phyloP scores from a whole-genome alignment of 2,329 filamentous ascomycete species.

The Talaromyces amestolkiae region DNA sequence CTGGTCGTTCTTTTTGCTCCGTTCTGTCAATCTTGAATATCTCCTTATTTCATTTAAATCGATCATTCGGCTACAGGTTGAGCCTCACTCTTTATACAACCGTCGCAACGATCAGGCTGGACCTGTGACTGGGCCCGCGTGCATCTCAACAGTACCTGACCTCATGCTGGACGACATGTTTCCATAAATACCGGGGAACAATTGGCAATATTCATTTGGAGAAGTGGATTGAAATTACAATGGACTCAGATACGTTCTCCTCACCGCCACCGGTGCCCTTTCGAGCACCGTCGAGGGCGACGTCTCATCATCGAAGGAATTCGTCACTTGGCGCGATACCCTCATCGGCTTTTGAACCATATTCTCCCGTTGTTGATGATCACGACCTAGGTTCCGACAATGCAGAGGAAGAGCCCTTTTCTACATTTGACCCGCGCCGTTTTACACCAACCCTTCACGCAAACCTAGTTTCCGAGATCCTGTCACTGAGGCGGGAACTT shows the following conservation, averaged over 20 bases:
- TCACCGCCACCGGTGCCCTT: slow-evolving; percentile 71
- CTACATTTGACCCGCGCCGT: slow-evolving; percentile 78
- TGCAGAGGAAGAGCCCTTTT: slow-evolving; percentile 58
- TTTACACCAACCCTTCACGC: slow-evolving; percentile 96
- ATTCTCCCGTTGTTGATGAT: slow-evolving; percentile 38
- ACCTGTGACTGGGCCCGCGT: not conserved
- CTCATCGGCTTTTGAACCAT: slow-evolving; percentile 54
- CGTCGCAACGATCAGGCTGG: slow-evolving; percentile 15
- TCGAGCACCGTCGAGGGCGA: slow-evolving; percentile 55
- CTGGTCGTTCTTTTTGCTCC: slow-evolving; percentile 10
- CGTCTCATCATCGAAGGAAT: slow-evolving; percentile 64
- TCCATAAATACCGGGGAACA: not conserved
- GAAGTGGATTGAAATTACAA: not conserved
- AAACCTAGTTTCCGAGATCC: slow-evolving; percentile 89
- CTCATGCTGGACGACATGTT: slow-evolving; percentile 13
- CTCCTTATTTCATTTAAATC: not conserved
- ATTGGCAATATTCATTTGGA: slow-evolving; percentile 3
- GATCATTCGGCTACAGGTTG: slow-evolving; percentile 3
- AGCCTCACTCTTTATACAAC: not conserved
- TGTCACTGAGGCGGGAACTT: slow-evolving; percentile 80
- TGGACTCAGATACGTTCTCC: slow-evolving; percentile 40
- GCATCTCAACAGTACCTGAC: not conserved
- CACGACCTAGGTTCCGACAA: slow-evolving; percentile 39
- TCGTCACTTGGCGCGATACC: slow-evolving; percentile 60
- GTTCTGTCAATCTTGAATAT: slow-evolving; percentile 1